phyloP scores from a whole-genome alignment of 345 rosid genomes.

The Hibiscus tridactylites region DNA sequence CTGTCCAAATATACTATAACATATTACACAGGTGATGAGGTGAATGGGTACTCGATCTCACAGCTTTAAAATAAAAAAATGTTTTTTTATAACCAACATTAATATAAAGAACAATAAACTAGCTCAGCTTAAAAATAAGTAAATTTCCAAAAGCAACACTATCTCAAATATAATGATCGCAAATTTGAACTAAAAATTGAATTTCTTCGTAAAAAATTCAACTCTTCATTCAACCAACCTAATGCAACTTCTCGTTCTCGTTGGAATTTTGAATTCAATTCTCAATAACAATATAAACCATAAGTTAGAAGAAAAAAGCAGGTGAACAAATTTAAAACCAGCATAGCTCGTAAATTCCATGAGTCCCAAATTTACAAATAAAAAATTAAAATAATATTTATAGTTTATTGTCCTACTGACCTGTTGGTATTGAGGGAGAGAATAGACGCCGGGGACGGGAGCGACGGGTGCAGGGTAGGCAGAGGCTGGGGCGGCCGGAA shows the following conservation, averaged over 20 bases:
- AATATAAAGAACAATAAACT: not conserved
- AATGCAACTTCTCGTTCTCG: not conserved
- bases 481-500: slow-evolving; percentile 17
- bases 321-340: not conserved
- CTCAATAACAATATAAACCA: not conserved
- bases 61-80: not conserved
- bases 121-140: not conserved
- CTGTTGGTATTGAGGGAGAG: slow-evolving; percentile 83
- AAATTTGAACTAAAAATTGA: not conserved
- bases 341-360: not conserved
- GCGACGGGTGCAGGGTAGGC: slow-evolving; percentile 41
- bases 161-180: not conserved
- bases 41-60: not conserved
- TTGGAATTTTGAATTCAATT: not conserved
- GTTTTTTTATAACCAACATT: not conserved
- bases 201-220: not conserved
- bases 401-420: slow-evolving; percentile 17
- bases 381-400: not conserved
- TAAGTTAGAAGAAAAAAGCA: not conserved
- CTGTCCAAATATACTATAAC: slow-evolving; percentile 29
- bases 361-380: not conserved
- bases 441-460: slow-evolving; percentile 47
- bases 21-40: slow-evolving; percentile 6
- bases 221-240: not conserved
- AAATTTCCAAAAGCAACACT: not conserved